Evolutionary conservation across 208 protist genomes (phyloP), one percentile per base, ranked within the genome.

Genomic region (Leishmania gerbilli): DNA sequence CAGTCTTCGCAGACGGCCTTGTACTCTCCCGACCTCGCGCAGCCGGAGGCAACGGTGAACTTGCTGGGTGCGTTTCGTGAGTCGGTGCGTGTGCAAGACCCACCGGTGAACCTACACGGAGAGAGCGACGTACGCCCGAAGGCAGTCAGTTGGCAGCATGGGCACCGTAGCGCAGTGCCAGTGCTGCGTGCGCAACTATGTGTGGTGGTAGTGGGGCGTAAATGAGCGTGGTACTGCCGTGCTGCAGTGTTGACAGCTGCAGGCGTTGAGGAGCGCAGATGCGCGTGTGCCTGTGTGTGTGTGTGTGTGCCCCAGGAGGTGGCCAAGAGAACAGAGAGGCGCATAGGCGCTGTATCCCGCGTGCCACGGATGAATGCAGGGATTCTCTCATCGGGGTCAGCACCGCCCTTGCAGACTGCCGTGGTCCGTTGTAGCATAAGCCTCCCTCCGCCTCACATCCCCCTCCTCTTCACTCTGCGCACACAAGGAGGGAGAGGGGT

Each of bases 1-100:
- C 86, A 68, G 60, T 88, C 84, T n/a, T 84, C 84, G 31, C 84
- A 49, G 19, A 91, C 45, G 9, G 78, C 69, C 21, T 76, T 58
- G 71, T 79, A 89, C n/a, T 75, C 71, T 15, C 42, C 51, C 2
- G 47, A 31, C 51, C n/a, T 76, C 19, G 34, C 47, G 72, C 31
- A 56, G 72, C 72, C 51, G 51, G 51, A 40, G 15, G 72, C 72
- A n/a, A 45, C 51, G 34, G 72, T 45, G 21, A 76, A 47, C 17
- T 34, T 21, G n/a, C 51, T 62, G 72, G 47, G 72, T 47, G 31
- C 47, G 34, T 62, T 31, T 58, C n/a, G 80, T 67, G 60, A 72
- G 68, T 67, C 81, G 27, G 9, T 75, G 78, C 0, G 81, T 85
- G 79, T 40, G 76, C 11, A 74, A 72, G 19, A 85, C 69, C 9